Evolutionary conservation across 352 stramenopile genomes (phyloP), one percentile per base, ranked within the genome.

Genomic region (Phytopythium ostracodes): DNA sequence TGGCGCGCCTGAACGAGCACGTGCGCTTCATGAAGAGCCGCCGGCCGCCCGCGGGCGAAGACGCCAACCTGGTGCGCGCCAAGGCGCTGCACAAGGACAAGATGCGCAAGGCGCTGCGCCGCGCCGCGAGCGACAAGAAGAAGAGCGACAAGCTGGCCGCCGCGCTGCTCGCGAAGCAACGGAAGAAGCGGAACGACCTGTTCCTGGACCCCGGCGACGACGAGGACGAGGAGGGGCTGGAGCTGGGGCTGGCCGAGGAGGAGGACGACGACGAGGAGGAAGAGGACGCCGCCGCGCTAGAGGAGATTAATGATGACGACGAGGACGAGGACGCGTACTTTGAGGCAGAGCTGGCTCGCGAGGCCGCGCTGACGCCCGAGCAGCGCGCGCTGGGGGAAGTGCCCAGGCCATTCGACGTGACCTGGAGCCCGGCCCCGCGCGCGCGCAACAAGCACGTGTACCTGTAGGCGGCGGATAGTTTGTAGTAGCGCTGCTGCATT

Each of bases 381-480:
- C 63, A 79, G 47, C 57, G 58, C 24, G 72, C 69, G 47, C 71
- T 84, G 33, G 53, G 62, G 29, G 63, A 89, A 33, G 36, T 86
- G 56, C 71, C 70, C 40, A 70, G 78, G 29, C 81, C 84, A 9
- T 92, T 92, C 60, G 84, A 92, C 62, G 84, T 91, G 63, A 90
- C 81, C 33, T 92, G 76, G 76, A 90, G 79, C 59, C 76, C 70
- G 12, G 25, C 75, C 54, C 77, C 79, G 20, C 74, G 76, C 51
- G 47, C 78, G 42, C 82, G 71, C 60, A 90, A 92, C 81, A 88
- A 84, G 70, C 81, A 92, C 73, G 72, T 91, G 76, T 92, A 89
- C 65, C 72, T 91, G 63, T 89, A 83, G 70, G 63, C 60, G 46
- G 43, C 25, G 43, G 18, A 11, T 15, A 15, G 11, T 29, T 12